These are phyloP conservation scores for Camelina hispida DNA, from an alignment of 345 rosid genomes.

Conservation along the genomic window DNA sequence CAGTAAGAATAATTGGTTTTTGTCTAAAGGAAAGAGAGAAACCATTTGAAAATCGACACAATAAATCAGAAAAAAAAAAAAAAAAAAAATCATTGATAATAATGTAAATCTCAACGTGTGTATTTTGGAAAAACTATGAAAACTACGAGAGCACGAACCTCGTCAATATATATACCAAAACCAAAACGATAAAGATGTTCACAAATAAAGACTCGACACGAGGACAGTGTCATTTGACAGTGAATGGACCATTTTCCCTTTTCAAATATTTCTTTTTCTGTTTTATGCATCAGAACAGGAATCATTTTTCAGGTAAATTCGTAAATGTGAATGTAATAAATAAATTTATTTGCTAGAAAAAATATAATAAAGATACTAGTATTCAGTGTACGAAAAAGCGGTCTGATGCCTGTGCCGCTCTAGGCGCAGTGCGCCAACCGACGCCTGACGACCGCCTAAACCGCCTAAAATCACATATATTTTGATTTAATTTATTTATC, in stretches of 20 bases:
- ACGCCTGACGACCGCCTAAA: too few species aligned
- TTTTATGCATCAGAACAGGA: not conserved
- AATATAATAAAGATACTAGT: too few species aligned
- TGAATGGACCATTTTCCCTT: not conserved
- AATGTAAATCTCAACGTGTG: not conserved
- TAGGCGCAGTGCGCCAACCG: too few species aligned
- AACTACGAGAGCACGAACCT: not conserved
- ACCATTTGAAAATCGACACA: not conserved
- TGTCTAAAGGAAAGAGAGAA: not conserved
- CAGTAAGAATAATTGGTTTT: not conserved
- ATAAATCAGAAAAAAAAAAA: too few species aligned
- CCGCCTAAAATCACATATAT: too few species aligned
- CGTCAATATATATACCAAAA: conserved; percentile 5
- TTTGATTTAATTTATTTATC: too few species aligned
- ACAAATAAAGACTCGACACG: not conserved
- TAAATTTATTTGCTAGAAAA: not conserved
- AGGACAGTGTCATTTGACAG: conserved; percentile 10
- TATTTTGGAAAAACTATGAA: not conserved
- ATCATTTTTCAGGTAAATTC: not conserved
- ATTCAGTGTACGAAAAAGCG: too few species aligned
- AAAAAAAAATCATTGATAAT: too few species aligned
- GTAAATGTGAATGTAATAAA: conserved; percentile 20
- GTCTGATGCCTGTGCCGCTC: too few species aligned
- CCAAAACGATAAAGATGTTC: not conserved
- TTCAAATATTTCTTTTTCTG: too few species aligned